Base-by-base conservation (phyloP, 2,329 filamentous ascomycete genomes). In the Alternaria sp. region DNA sequence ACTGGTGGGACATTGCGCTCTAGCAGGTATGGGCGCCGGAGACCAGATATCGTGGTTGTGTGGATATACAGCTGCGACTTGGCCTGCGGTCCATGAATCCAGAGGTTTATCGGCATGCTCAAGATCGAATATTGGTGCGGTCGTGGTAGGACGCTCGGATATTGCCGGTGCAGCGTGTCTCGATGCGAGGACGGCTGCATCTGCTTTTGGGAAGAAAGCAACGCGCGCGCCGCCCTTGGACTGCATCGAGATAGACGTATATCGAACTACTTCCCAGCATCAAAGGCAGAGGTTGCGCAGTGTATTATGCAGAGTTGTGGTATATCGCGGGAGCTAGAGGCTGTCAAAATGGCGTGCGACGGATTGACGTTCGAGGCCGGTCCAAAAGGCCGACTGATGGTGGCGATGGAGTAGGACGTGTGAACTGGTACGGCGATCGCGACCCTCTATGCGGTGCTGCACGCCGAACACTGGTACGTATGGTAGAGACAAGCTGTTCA, bases 121-220 rank as follows among this genome's bases (percentile, higher is more conserved):
- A 36, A 54, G 32, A 59, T 74, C 71, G 22, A 72, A 60, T 36
- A 74, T 68, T 5, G 71, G 71, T 20, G 65, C 58, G 18, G 66
- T 66, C 9, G 44, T 58, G 12, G 62, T 66, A 24, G 71, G 71
- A 8, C 70, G 66, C n/a, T 62, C 63, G 26, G 54, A 42, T 42
- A 61, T 47, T 18, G 59, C 53, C 14, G 70, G 67, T 16, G 67
- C 64, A 26, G 47, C 47, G 57, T 68, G 58, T 39, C 59, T 69
- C 38, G 67, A 66, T 18, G 62, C 62, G 12, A 72, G 66, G 4
- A 74, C 63, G 34, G 66, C 62, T 20, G 70, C 68, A 56, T 74
- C 71, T 55, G 70, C 70, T 48, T 61, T 71, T 12, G 71, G 71
- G 30, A 74, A 73, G 61, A 72, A 73, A n/a, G 61, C 59, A 57